Base-by-base conservation (phyloP, 176 grass and related monocot species). In the Phoenix dactylifera region DNA sequence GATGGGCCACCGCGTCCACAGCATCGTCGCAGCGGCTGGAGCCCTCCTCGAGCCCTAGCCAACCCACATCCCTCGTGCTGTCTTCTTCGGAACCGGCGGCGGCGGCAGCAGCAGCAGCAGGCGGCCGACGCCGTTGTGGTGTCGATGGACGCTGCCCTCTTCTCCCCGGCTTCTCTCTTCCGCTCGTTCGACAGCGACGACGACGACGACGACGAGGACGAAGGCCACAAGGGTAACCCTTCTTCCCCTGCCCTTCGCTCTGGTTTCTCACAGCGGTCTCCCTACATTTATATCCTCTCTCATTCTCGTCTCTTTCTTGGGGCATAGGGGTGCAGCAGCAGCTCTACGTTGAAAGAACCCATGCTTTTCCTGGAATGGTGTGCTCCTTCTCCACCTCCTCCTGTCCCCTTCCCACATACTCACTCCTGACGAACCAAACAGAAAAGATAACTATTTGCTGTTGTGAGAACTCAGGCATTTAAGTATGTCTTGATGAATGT, bases 81-180 rank as follows among this genome's bases (percentile, higher is more conserved):
- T 44, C 10, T 44, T 44, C 35, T 14, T 44, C 35, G 35, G 35
- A 20, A 20, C 20, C 35, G 2, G 35, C 35, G 9, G 35, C 35
- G 9, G 35, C 35, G 35, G 9, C 1, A 0, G 30, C 30, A 7
- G 30, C 30, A 10, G 7, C 32, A 10, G 32, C 32, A 35, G 7
- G 7, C 32, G 7, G 32, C 7, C 32, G 6, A 44, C 2, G 35
- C 35, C 7, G 35, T 44, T 44, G 35, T 44, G 9, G 7, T 44
- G 35, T 53, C 25, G 54, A 86, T 86, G 83, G 83, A 86, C 3
- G 49, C 74, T 23, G 78, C 83, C 9, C 9, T 81, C 74, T 81
- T 86, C 74, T 86, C 83, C 60, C 69, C 78, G 22, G 65, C 74
- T 39, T 56, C 69, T 50, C 83, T 81, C 78, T 86, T 86, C 70